phyloP scores from a whole-genome alignment of 352 stramenopile genomes.

The Globisporangium mamillatum region DNA sequence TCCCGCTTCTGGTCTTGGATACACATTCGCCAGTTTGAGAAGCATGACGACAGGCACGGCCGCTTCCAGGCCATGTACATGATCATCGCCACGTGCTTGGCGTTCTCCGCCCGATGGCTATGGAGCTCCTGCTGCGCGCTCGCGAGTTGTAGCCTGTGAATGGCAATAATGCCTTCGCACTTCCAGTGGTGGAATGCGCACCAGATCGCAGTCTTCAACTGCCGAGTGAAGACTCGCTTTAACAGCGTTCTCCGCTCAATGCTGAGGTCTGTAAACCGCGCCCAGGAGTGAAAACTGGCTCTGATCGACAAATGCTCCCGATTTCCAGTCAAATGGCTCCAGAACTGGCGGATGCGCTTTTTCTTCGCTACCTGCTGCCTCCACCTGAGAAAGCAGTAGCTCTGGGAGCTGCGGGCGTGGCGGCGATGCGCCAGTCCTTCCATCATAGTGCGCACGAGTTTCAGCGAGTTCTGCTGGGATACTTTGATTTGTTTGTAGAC shows the following conservation, averaged over 20 bases:
- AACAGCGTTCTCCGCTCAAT: neutral
- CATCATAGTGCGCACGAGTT: slow-evolving; percentile 5
- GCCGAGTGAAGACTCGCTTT: neutral
- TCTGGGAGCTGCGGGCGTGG: neutral
- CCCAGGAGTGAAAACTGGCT: slow-evolving; percentile 9
- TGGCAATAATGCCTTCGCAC: neutral
- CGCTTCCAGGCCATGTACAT: slow-evolving; percentile 30
- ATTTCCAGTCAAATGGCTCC: neutral
- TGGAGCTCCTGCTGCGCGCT: slow-evolving; percentile 4
- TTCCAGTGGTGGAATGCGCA: slow-evolving; percentile 14
- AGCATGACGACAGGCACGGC: slow-evolving; percentile 24
- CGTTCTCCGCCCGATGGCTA: slow-evolving; percentile 14
- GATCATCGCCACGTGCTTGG: slow-evolving; percentile 21
- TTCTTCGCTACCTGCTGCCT: neutral
- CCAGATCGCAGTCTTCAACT: neutral
- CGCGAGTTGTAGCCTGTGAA: neutral
- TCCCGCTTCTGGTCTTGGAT: slow-evolving; percentile 1
- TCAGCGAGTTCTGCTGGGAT: slow-evolving; percentile 1
- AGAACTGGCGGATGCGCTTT: slow-evolving; percentile 6
- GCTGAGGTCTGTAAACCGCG: neutral
- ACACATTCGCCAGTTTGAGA: slow-evolving; percentile 23
- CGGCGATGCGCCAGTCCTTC: neutral
- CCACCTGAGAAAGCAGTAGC: neutral
- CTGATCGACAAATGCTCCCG: neutral
- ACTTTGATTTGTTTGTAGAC: neutral